These are phyloP conservation scores for Bipolaris zeicola DNA, from an alignment of 2,329 filamentous ascomycete genomes.

Conservation along the genomic window DNA sequence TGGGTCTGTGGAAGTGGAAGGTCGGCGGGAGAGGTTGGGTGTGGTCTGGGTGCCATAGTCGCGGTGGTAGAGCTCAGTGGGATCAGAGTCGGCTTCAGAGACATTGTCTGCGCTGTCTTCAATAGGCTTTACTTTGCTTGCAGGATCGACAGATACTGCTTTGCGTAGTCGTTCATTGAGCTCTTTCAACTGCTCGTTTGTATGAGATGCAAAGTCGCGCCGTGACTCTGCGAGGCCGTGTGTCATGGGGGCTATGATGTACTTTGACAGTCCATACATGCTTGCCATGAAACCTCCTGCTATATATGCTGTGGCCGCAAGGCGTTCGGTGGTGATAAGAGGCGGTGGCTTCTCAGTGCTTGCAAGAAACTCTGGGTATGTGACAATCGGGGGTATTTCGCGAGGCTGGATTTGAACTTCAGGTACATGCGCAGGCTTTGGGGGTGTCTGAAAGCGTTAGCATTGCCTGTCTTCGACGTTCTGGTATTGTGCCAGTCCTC, in stretches of 20 bases:
- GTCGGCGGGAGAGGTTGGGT: slow-evolving; percentile 53
- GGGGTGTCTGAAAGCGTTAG: slow-evolving; percentile 26
- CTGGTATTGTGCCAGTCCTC: slow-evolving; percentile 7
- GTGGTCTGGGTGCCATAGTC: slow-evolving; percentile 82
- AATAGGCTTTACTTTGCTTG: slow-evolving; percentile 35
- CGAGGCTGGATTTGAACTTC: slow-evolving; percentile 32
- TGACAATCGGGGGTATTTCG: slow-evolving; percentile 66
- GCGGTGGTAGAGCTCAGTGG: slow-evolving; percentile 79
- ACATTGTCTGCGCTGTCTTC: slow-evolving; percentile 45
- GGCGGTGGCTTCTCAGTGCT: slow-evolving; percentile 64
- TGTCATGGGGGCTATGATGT: slow-evolving; percentile 68
- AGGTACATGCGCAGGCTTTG: slow-evolving; percentile 19
- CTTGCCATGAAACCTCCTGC: slow-evolving; percentile 61
- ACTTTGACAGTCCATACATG: slow-evolving; percentile 73
- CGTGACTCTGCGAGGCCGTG: slow-evolving; percentile 59
- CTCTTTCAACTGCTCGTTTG: slow-evolving; percentile 57
- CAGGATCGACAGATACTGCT: slow-evolving; percentile 67
- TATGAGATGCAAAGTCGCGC: slow-evolving; percentile 62
- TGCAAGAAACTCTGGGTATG: slow-evolving; percentile 69
- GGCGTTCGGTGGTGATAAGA: slow-evolving; percentile 61
- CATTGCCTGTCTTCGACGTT: background rate
- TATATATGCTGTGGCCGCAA: slow-evolving; percentile 63
- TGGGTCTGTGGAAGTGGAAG: slow-evolving; percentile 32
- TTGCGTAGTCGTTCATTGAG: slow-evolving; percentile 64
- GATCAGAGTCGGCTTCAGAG: slow-evolving; percentile 63